Conservation (phyloP, 225 moss, liverwort and hornwort species). For the Straminergon stramineum region DNA sequence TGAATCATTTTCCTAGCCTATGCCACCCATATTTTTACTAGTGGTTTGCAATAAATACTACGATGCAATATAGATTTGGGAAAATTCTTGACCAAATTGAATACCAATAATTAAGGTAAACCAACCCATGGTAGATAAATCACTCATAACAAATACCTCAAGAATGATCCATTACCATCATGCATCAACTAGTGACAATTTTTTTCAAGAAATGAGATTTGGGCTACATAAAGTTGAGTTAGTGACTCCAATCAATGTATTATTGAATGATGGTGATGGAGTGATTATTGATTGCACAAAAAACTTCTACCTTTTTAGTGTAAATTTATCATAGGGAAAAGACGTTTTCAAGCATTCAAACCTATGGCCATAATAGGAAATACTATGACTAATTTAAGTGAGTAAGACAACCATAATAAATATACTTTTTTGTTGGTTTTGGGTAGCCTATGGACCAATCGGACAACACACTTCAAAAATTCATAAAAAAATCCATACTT, state of each 20-base stretch:
- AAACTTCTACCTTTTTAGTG: neutral
- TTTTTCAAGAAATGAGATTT: neutral
- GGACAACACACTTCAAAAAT: neutral
- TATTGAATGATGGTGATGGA: neutral
- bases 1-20: neutral
- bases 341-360: no score
- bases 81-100: fast-evolving
- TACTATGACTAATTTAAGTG: no score
- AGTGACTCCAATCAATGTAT: neutral
- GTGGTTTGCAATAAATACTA: neutral
- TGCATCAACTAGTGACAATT: fast-evolving
- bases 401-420: neutral
- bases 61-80: neutral
- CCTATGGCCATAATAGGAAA: neutral
- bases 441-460: fast-evolving
- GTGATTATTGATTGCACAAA: fast-evolving
- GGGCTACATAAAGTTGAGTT: neutral
- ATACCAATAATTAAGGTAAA: neutral
- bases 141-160: no score
- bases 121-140: no score
- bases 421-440: neutral
- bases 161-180: neutral
- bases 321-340: no score
- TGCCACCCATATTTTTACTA: neutral
- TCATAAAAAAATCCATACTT: neutral